Evolutionary conservation across 1,139 yeast species (phyloP), one percentile per base, ranked within the genome.

Genomic region (Saccharomyces hybrid): DNA sequence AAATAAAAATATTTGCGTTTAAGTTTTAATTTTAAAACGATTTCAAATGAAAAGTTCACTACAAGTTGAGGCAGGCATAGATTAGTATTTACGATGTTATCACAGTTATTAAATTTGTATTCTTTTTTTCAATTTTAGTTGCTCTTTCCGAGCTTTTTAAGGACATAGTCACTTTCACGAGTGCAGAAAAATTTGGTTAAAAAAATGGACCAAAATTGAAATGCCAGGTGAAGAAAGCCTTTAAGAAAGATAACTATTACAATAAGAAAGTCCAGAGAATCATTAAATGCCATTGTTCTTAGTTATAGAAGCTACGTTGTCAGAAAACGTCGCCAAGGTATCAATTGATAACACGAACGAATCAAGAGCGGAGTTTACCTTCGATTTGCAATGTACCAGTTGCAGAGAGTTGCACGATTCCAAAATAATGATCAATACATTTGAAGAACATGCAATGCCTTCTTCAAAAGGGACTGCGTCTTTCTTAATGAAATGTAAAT

Each of bases 401-500:
- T 93, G 99, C 72, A 80, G 91, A 60, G 95, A 88, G 57, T 72
- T 70, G 11, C 96, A 90, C 68, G 81, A 80, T 38, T 88, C 90
- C 63, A 82, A 82, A n/a, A 80, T 90, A 31, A 77, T 81, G 26
- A 82, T 90, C 68, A 88, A 87, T 69, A 73, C 80, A 58, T 84
- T 74, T 68, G 91, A 73, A 54, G 60, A 64, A 54, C 74, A 73
- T 56, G 75, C 85, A 46, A 78, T 87, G 46, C 70, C 79, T 1
- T 91, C 90, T 0, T 82, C 95, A 47, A 78, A 84, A 58, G 97
- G 97, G 16, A 89, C 83, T 57, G 95, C 96, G 11, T 87, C 85
- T 61, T 88, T 90, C 67, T 84, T 86, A 2, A 84, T 87, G 77
- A 80, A 83, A 61, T 93, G 99, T 54, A 68, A 69, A 50, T 69